Evolutionary conservation across 345 rosid genomes (phyloP).

Genomic region (Raphanus raphanistrum): DNA sequence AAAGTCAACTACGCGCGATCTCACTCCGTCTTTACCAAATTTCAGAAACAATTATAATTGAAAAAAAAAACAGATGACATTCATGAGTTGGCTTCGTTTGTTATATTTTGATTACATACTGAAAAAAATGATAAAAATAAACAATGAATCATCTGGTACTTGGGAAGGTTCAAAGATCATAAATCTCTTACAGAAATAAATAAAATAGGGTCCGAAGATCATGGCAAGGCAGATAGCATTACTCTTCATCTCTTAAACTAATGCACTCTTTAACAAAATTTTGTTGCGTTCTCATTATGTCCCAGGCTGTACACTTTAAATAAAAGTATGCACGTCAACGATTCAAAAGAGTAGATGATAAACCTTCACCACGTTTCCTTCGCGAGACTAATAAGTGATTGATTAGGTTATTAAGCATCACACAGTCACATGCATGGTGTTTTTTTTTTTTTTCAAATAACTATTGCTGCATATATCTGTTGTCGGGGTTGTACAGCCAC

Average conservation of each 20-base stretch:
- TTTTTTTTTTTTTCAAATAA: not conserved
- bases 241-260: not conserved
- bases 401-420: not conserved
- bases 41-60: not conserved
- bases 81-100: not conserved
- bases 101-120: not conserved
- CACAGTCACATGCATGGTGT: conserved; percentile 24
- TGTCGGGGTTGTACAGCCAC: not conserved
- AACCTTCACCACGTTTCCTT: conserved; percentile 13
- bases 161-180: not conserved
- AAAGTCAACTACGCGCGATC: not conserved
- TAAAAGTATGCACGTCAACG: not conserved
- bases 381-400: not conserved
- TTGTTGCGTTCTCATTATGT: not conserved
- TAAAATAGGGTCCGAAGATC: not conserved
- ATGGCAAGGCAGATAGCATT: not conserved
- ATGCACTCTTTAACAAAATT: not conserved
- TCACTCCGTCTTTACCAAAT: not conserved
- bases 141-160: not conserved
- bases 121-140: not conserved
- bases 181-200: not conserved
- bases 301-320: not conserved
- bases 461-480: conserved; percentile 9
- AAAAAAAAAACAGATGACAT: not conserved
- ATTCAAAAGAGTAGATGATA: not conserved